Evolutionary conservation across 805 yeast genomes (phyloP).

Genomic region (Zygosaccharomyces gambellarensis): DNA sequence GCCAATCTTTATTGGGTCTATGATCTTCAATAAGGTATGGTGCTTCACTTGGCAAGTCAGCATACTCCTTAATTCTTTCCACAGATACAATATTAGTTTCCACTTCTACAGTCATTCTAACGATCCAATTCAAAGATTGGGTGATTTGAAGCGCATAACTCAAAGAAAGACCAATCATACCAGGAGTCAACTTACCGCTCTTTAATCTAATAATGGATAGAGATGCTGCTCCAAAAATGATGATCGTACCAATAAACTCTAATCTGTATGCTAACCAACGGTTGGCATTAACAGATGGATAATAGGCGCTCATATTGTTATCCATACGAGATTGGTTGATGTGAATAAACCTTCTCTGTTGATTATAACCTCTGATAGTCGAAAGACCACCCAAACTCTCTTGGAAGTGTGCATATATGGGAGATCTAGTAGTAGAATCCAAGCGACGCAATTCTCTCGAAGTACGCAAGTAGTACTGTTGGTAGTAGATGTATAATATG

Average conservation of each 20-base stretch:
- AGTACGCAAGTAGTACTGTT: conserved; percentile 68
- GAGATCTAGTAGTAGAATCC: conserved; percentile 75
- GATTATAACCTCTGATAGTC: conserved; percentile 70
- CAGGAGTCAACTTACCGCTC: conserved; percentile 73
- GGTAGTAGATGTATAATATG: conserved; percentile 62
- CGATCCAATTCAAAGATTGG: conserved; percentile 94
- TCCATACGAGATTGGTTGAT: conserved; percentile 72
- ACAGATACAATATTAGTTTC: conserved; percentile 97
- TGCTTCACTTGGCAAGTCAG: conserved; percentile 79
- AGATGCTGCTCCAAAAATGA: conserved; percentile 82
- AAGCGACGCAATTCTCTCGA: conserved; percentile 80
- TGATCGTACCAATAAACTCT: conserved; percentile 84
- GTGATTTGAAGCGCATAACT: conserved; percentile 92
- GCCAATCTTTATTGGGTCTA: conserved; percentile 75
- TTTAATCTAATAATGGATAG: conserved; percentile 67
- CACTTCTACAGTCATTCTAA: conserved; percentile 97
- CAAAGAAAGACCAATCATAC: conserved; percentile 89
- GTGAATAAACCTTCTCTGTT: conserved; percentile 55
- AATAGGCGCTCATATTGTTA: conserved; percentile 83
- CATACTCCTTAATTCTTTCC: conserved; percentile 88
- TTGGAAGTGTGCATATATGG: conserved; percentile 79
- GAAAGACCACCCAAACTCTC: conserved; percentile 73
- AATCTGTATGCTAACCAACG: conserved; percentile 97
- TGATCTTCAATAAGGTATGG: conserved; percentile 57
- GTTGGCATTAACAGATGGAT: conserved; percentile 87